Percentiles rank a stretch among this genome's conserved stretches.
These are phyloP conservation scores for Gossypium aridum DNA, from an alignment of 441 rosid genomes.

Conservation along the genomic window DNA sequence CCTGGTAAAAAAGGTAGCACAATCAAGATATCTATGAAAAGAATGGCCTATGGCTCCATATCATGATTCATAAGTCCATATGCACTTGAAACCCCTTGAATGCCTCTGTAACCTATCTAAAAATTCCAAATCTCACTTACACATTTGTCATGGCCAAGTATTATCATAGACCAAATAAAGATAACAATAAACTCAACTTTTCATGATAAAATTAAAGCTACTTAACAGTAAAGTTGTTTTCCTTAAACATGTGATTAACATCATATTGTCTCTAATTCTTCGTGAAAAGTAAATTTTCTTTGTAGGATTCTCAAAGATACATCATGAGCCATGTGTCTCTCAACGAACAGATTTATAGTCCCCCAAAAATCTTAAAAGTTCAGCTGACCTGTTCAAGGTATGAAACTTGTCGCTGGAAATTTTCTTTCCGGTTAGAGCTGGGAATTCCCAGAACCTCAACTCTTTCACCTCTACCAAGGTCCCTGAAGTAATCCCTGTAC, in stretches of 20 bases:
- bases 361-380: background rate
- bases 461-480: conserved; percentile 83
- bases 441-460: conserved; percentile 92
- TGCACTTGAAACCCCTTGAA: background rate
- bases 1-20: conserved; percentile 38
- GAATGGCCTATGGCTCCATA: background rate
- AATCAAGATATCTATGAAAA: conserved; percentile 2
- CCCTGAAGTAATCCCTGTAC: conserved; percentile 81
- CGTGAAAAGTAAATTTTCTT: background rate
- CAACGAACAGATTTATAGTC: background rate
- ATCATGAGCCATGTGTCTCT: background rate
- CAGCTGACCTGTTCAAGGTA: conserved; percentile 77
- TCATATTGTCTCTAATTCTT: background rate
- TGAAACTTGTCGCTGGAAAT: conserved; percentile 59
- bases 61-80: background rate
- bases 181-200: background rate
- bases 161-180: background rate
- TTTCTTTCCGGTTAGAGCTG: conserved; percentile 45
- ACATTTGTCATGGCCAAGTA: background rate
- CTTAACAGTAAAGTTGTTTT: background rate
- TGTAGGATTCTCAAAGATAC: background rate
- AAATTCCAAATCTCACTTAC: background rate
- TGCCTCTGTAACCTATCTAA: background rate
- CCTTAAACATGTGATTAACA: background rate
- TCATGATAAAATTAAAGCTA: background rate